These are phyloP conservation scores for Colletotrichum acutatum DNA, from an alignment of 2,329 filamentous ascomycete species.

Conservation along the genomic window DNA sequence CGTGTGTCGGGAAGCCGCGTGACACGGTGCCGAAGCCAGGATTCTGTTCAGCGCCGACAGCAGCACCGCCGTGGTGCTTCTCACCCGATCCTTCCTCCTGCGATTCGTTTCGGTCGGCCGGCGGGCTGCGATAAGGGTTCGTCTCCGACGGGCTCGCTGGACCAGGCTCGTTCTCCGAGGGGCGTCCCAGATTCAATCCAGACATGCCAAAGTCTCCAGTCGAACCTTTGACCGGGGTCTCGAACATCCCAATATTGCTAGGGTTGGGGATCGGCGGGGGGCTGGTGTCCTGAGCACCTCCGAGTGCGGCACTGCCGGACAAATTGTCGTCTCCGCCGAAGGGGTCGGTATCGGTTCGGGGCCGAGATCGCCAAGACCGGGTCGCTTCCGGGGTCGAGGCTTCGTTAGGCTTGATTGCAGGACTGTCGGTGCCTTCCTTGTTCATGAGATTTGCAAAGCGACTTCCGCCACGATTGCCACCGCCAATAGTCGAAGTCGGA, in stretches of 20 bases:
- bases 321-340: constrained; percentile 77
- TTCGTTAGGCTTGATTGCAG: constrained; percentile 60
- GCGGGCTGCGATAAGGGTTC: constrained; percentile 94
- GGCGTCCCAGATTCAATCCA: constrained; percentile 66
- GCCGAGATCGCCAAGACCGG: constrained; percentile 67
- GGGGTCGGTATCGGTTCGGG: constrained; percentile 79
- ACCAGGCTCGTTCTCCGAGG: constrained; percentile 71
- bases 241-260: constrained; percentile 55
- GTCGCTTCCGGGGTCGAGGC: constrained; percentile 51
- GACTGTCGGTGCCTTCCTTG: constrained; percentile 79
- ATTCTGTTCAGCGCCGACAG: constrained; percentile 58
- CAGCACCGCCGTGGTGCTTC: constrained; percentile 57
- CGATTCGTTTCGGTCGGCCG: constrained; percentile 75
- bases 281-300: constrained; percentile 78
- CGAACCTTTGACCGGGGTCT: constrained; percentile 65
- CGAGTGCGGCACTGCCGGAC: constrained; percentile 78
- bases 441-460: constrained; percentile 86
- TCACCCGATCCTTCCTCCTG: constrained; percentile 66
- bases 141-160: constrained; percentile 93
- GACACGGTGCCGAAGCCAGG: constrained; percentile 65
- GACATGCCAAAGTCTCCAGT: constrained; percentile 72
- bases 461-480: constrained; percentile 80
- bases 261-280: constrained; percentile 48
- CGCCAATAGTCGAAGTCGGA: constrained; percentile 62
- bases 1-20: constrained; percentile 61